Base-by-base conservation (phyloP, 805 yeast species). In the Candida nemodendra region DNA sequence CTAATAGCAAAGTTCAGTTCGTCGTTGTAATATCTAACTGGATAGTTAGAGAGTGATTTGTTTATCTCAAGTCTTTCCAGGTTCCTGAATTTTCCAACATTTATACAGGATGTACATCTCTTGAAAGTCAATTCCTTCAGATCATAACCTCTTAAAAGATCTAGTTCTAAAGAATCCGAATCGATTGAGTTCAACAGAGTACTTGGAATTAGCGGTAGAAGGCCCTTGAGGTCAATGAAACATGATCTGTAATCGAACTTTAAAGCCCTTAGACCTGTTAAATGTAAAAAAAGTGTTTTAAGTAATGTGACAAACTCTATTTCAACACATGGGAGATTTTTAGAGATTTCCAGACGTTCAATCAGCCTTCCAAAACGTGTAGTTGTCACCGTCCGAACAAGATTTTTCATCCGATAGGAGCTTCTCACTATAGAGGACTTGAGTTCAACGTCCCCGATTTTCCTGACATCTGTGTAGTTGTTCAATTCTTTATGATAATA, bases 321-420 rank as follows among this genome's bases (percentile, higher is more conserved):
- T 25, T 56, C 58, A 14, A 51, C 39, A 17, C 56, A 57, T 3
- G 61, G 59, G 25, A 56, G 26, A 8, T 46, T 35, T 22, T 47
- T 39, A 7, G 48, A 21, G 3, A 56, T 32, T 36, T 47, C 56
- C 2, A 56, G 30, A 18, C 38, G 40, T 27, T 51, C 48, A 18
- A 56, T 38, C 18, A 41, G 34, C 2, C 25, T 14, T 1, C 44
- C 36, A 27, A 51, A 29, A 7, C 22, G 19, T 19, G 44, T 36
- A 2, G 18, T 30, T 2, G 18, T 19, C 9, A 54, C 18, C 5
- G 56, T 42, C 31, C 44, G 40, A 19, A 48, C 43, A 28, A 58
- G 48, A 3, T 50, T 45, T 27, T 51, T 51, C 31, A 54, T 32
- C 5, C 58, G 57, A 31, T 51, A 47, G 15, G 46, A 35, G 3